Evolutionary conservation across 129 eudicot genomes (phyloP).

Genomic region (Daucus carota): DH1_v3.0 NC_030384.2:46179501-46180000

Average conservation of each 20-base stretch:
- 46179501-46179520: constrained; percentile 72
- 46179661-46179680: constrained; percentile 35
- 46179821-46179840: no score
- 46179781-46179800: background rate
- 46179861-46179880: background rate
- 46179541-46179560: constrained; percentile 40
- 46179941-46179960: background rate
- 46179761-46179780: no score
- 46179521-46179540: constrained; percentile 36
- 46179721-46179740: constrained; percentile 1
- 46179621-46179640: constrained; percentile 39
- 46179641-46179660: constrained; percentile 27
- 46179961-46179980: constrained; percentile 13
- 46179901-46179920: constrained; percentile 12
- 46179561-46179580: constrained; percentile 47
- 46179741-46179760: background rate
- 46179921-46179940: background rate
- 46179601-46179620: constrained; percentile 20
- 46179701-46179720: constrained; percentile 13
- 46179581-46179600: constrained; percentile 40
- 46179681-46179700: background rate
- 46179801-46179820: no score
- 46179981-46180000: constrained; percentile 54
- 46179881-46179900: background rate
- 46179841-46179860: background rate